Base-by-base conservation (phyloP, 129 eudicot genomes). In the Pulicaria dysenterica region DNA sequence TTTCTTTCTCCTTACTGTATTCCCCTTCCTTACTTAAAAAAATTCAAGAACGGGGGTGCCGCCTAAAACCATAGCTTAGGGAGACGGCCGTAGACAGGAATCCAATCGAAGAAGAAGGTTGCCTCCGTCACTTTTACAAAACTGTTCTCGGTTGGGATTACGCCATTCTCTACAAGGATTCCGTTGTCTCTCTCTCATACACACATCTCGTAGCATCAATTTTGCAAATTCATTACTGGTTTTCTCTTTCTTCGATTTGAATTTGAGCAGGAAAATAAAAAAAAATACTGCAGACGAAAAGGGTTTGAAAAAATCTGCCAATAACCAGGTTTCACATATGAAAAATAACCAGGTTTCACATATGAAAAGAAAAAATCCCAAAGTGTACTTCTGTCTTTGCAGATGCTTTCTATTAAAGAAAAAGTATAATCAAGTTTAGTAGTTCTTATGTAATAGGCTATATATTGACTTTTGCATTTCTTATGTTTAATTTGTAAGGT, bases 71-170 rank as follows among this genome's bases (percentile, higher is more conserved):
- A 68, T 39, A 8, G 41, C 48, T 34, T 1, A 7, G 44, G 55
- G 60, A 58, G 79, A 93, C 87, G 98, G 92, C 95, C 8, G 72
- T 90, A 5, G 96, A 89, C 76, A 85, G 84, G 67, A 87, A 63
- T 43, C 74, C 78, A 61, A 63, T 84, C 1, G 89, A 83, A 58
- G 92, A 80, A 51, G 95, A 90, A 80, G 84, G 84, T n/a, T 79
- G 77, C 57, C 59, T 83, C 38, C 83, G 68, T 73, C 92, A 85
- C 16, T 90, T 93, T 69, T 90, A 90, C 86, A 84, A 85, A 59
- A 85, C 87, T 4, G 96, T 93, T 48, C 95, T 93, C 14, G 81
- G 92, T 15, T 89, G 98, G 98, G 98, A 93, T 60, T 93, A 87
- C 70, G 51, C 71, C 13, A 83, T 73, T 42, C 84, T 85, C 56